Percentiles rank a stretch among this genome's conserved stretches.
Evolutionary conservation across 352 stramenopile genomes (phyloP).

Genomic region (Pilasporangium apinafurcum): DNA sequence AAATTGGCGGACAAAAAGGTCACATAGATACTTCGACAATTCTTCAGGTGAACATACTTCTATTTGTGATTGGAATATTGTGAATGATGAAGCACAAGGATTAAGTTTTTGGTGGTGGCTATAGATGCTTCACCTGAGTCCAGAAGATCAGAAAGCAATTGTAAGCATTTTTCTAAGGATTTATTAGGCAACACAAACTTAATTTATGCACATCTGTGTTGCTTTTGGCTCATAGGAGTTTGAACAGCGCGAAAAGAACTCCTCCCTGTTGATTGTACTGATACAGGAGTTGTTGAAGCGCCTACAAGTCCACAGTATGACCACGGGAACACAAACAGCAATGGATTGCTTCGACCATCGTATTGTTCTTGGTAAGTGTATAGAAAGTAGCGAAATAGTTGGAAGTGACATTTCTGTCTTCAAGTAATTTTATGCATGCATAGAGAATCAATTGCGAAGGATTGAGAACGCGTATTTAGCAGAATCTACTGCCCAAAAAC

Average conservation of each 20-base stretch:
- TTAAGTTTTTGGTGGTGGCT: not conserved
- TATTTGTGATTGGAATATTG: not conserved
- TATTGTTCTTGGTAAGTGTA: slow-evolving; percentile 28
- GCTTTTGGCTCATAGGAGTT: slow-evolving; percentile 8
- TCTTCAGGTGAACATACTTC: slow-evolving; percentile 16
- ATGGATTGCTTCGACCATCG: slow-evolving; percentile 67
- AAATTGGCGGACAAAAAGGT: slow-evolving; percentile 44
- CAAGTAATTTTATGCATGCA: not conserved
- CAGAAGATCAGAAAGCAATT: slow-evolving; percentile 17
- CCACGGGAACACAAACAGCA: slow-evolving; percentile 43
- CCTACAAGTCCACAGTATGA: slow-evolving; percentile 26
- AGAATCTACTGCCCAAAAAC: slow-evolving; percentile 30
- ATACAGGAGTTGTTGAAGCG: slow-evolving; percentile 25
- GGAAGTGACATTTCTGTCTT: not conserved
- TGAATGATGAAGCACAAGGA: not conserved
- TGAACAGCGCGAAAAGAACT: slow-evolving; percentile 9
- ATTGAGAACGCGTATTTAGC: slow-evolving; percentile 57
- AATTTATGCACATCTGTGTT: not conserved
- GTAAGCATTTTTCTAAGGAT: slow-evolving; percentile 4
- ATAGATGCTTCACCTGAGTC: slow-evolving; percentile 28
- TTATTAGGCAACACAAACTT: not conserved
- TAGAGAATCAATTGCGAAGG: slow-evolving; percentile 57
- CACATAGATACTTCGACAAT: slow-evolving; percentile 37
- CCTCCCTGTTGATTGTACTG: slow-evolving; percentile 25
- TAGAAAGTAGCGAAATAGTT: not conserved